A percentile compares a stretch with the other conserved stretches of the same genome.
phyloP scores from a whole-genome alignment of 257 asterid species.

The Rauvolfia tetraphylla region DNA sequence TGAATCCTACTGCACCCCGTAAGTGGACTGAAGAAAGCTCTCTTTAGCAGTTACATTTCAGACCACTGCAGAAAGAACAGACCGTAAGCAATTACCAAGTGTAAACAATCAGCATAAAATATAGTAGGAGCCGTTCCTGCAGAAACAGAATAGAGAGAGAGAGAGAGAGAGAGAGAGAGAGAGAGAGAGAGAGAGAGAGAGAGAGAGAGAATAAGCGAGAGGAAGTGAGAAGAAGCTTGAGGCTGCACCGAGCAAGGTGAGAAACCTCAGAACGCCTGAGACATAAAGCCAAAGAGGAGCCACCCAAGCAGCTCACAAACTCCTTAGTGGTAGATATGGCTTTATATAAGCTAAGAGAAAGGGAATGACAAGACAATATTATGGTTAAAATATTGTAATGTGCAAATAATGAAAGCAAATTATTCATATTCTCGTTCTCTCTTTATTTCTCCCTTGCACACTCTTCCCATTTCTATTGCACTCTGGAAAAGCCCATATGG shows the following conservation, averaged over 20 bases:
- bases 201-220: background rate
- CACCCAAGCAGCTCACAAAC: background rate
- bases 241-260: background rate
- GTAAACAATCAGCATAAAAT: background rate
- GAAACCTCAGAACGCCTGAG: background rate
- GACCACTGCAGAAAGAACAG: slow-evolving; percentile 40
- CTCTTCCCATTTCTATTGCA: slow-evolving; percentile 23
- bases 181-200: background rate
- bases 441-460: slow-evolving; percentile 22
- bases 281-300: background rate
- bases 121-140: background rate
- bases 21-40: slow-evolving; percentile 98
- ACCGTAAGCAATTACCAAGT: background rate
- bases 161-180: background rate
- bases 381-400: slow-evolving; percentile 2
- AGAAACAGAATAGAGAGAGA: background rate
- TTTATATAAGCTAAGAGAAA: slow-evolving; percentile 21
- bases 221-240: background rate
- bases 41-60: slow-evolving; percentile 31
- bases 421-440: slow-evolving; percentile 14
- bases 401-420: background rate
- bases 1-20: slow-evolving; percentile 58
- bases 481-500: slow-evolving; percentile 11
- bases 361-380: slow-evolving; percentile 16
- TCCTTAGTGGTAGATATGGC: slow-evolving; percentile 2